These are phyloP conservation scores for Cladobotryum protrusum DNA, from an alignment of 2,329 filamentous ascomycete species.

Conservation along the genomic window DNA sequence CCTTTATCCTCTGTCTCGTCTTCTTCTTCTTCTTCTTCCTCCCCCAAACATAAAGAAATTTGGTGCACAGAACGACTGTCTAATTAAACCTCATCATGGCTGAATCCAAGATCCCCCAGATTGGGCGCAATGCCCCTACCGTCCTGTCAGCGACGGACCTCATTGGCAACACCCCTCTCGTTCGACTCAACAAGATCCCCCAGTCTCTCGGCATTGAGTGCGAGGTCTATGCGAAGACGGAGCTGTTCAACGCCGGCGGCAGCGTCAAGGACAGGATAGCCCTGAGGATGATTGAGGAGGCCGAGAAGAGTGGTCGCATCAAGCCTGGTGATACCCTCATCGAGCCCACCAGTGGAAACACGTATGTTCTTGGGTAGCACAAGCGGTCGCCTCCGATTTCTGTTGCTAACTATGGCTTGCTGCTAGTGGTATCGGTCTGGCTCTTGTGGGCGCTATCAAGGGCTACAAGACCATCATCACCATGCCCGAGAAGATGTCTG, in stretches of 20 bases:
- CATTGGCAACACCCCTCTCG: slow-evolving; percentile 93
- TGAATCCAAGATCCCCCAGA: slow-evolving; percentile 23
- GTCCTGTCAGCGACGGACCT: slow-evolving; percentile 69
- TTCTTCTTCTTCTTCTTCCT: background rate
- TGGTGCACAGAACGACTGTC: no score
- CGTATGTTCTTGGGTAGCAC: slow-evolving; percentile 36
- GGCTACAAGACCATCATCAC: slow-evolving; percentile 99
- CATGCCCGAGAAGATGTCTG: slow-evolving; percentile 97
- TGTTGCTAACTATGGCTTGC: slow-evolving; percentile 21
- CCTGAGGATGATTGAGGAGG: slow-evolving; percentile 93
- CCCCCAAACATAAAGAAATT: no score
- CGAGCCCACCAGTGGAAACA: slow-evolving; percentile 96
- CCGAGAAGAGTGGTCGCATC: slow-evolving; percentile 84
- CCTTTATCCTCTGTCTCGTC: background rate
- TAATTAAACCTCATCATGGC: slow-evolving; percentile 12
- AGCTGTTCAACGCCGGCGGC: slow-evolving; percentile 90
- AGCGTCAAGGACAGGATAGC: slow-evolving; percentile 95
- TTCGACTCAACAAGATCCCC: slow-evolving; percentile 87
- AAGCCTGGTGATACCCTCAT: slow-evolving; percentile 96
- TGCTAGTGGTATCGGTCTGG: slow-evolving; percentile 74
- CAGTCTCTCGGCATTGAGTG: slow-evolving; percentile 85
- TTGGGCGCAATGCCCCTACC: slow-evolving; percentile 29
- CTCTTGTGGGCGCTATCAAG: slow-evolving; percentile 90
- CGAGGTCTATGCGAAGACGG: slow-evolving; percentile 83
- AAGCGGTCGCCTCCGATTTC: slow-evolving; percentile 16